Evolutionary conservation across 495 filamentous ascomycete species (phyloP).

Genomic region (Daldinia grandis): DNA sequence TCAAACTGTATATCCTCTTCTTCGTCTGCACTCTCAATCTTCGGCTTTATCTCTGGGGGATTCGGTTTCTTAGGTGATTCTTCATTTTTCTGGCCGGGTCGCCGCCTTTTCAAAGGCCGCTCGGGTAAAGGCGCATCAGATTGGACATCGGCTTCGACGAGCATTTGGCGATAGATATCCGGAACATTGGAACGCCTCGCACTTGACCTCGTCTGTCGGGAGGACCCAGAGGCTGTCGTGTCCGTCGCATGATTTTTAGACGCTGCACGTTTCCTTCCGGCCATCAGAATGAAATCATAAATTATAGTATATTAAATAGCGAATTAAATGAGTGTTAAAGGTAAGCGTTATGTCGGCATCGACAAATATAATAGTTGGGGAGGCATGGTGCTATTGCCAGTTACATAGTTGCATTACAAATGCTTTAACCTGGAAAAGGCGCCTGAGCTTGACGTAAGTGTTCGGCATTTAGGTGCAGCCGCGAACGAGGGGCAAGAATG

Average conservation of each 20-base stretch:
- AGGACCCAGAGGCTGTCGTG: slow-evolving; percentile 32
- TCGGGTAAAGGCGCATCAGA: slow-evolving; percentile 40
- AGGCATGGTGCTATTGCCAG: background rate
- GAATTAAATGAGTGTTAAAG: background rate
- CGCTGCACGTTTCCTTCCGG: slow-evolving; percentile 41
- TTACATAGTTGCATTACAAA: background rate
- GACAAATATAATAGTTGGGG: background rate
- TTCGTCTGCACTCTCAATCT: slow-evolving; percentile 46
- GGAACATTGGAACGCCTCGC: slow-evolving; percentile 49
- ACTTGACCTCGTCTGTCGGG: slow-evolving; percentile 33
- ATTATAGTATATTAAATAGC: background rate
- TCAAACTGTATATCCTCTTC: slow-evolving; percentile 50
- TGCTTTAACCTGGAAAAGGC: background rate
- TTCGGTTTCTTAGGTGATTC: slow-evolving; percentile 20
- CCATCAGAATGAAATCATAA: slow-evolving; percentile 24
- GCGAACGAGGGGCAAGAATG: slow-evolving; percentile 27
- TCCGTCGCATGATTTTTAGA: slow-evolving; percentile 25
- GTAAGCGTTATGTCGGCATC: slow-evolving; percentile 2
- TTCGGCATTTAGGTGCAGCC: background rate
- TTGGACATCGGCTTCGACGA: slow-evolving; percentile 66
- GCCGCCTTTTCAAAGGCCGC: slow-evolving; percentile 52
- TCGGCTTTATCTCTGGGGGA: slow-evolving; percentile 2
- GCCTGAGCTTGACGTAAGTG: slow-evolving; percentile 2
- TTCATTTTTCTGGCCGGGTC: slow-evolving; percentile 50
- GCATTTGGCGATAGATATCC: slow-evolving; percentile 72